phyloP scores from a whole-genome alignment of 805 yeast genomes.

The Metschnikowia gruessii region DNA sequence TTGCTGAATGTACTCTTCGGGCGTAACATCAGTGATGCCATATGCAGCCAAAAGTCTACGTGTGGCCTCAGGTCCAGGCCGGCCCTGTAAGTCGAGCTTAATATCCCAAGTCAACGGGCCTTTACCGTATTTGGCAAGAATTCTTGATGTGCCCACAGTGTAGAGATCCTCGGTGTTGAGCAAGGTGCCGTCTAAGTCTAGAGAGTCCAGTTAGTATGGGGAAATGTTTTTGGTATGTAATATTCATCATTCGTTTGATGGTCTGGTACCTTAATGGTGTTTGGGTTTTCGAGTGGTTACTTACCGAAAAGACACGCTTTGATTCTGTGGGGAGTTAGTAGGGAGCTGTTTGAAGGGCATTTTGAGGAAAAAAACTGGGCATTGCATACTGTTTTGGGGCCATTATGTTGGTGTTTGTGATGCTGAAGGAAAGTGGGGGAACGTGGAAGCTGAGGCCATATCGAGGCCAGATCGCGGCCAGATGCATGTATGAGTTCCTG shows the following conservation, averaged over 20 bases:
- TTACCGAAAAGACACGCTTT: conserved; percentile 73
- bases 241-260: too few relatives aligned
- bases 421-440: neutral
- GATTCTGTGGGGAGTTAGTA: conserved; percentile 22
- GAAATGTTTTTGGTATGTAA: neutral
- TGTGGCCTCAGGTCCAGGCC: conserved; percentile 80
- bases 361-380: too few relatives aligned
- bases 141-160: conserved; percentile 69
- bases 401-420: neutral
- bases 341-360: too few relatives aligned
- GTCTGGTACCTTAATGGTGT: too few relatives aligned
- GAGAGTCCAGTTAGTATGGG: conserved; percentile 15
- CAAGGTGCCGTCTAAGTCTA: conserved; percentile 93
- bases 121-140: conserved; percentile 65
- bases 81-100: conserved; percentile 83
- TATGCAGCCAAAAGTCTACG: conserved; percentile 64
- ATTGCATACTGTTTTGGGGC: conserved; percentile 6
- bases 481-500: neutral
- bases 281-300: conserved; percentile 21
- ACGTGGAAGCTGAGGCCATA: too few relatives aligned
- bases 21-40: conserved; percentile 46
- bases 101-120: conserved; percentile 90
- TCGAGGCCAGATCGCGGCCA: neutral
- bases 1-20: conserved; percentile 56
- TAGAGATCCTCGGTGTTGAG: conserved; percentile 91